A percentile compares a stretch with the other conserved stretches of the same genome.
Conservation (phyloP, 2,329 filamentous ascomycete species). For the Claviceps sorghi region DNA sequence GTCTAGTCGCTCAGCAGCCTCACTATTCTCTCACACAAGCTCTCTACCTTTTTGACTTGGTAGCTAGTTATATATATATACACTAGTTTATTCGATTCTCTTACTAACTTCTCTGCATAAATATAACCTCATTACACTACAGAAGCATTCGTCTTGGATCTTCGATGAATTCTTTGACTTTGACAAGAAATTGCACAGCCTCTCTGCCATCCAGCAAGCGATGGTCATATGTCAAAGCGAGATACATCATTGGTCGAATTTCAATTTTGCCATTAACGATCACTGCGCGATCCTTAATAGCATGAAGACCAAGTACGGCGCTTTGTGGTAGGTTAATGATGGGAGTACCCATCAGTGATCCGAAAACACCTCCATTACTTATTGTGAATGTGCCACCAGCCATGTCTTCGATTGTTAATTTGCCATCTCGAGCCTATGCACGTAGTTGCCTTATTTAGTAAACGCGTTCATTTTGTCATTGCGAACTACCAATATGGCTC, state of each 20-base stretch:
- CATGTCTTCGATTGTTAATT: slow-evolving; percentile 98
- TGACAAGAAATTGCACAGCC: slow-evolving; percentile 90
- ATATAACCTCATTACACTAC: slow-evolving; percentile 1
- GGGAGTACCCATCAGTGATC: slow-evolving; percentile 90
- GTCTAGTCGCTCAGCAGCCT: too few relatives aligned
- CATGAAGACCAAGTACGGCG: slow-evolving; percentile 81
- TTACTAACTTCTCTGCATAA: too few relatives aligned
- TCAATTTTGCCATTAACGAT: slow-evolving; percentile 88
- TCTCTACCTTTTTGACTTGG: too few relatives aligned
- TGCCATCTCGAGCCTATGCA: slow-evolving; percentile 71
- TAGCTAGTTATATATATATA: too few relatives aligned
- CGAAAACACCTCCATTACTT: slow-evolving; percentile 93
- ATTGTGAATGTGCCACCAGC: slow-evolving; percentile 97
- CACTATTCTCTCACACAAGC: too few relatives aligned
- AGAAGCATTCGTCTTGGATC: slow-evolving; percentile 79
- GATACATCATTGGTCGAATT: slow-evolving; percentile 98
- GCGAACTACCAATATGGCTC: not conserved
- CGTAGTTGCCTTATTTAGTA: not conserved
- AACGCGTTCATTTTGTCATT: not conserved
- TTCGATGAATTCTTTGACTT: slow-evolving; percentile 96
- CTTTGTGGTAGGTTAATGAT: slow-evolving; percentile 97
- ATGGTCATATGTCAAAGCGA: slow-evolving; percentile 95
- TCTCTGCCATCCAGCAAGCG: slow-evolving; percentile 88
- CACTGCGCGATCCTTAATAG: slow-evolving; percentile 88
- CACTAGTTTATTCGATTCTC: too few relatives aligned